These are phyloP conservation scores for Phytophthora syringae DNA, from an alignment of 352 stramenopile genomes.

Conservation along the genomic window DNA sequence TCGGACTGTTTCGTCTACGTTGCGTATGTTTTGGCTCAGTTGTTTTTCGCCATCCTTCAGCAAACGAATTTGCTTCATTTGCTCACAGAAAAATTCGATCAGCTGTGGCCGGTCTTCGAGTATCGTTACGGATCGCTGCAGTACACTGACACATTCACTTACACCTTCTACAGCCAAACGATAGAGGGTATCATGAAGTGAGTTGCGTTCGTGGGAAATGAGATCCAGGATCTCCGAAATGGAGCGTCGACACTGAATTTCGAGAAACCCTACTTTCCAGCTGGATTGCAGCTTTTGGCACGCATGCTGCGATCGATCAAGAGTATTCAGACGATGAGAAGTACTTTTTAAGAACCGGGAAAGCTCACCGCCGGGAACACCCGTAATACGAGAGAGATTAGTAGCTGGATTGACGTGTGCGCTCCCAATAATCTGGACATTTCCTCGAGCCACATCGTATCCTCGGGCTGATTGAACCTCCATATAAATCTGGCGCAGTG, in stretches of 20 bases:
- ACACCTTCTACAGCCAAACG: conserved; percentile 45
- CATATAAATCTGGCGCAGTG: conserved; percentile 52
- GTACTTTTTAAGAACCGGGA: conserved; percentile 52
- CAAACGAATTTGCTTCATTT: conserved; percentile 63
- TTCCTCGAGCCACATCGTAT: neutral
- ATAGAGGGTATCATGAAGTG: conserved; percentile 47
- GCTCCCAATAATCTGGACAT: neutral
- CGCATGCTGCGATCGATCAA: conserved; percentile 62
- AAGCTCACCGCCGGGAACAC: conserved; percentile 47
- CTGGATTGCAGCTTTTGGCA: conserved; percentile 73
- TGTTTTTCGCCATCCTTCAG: conserved; percentile 64
- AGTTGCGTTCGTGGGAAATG: conserved; percentile 55
- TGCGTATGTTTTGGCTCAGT: conserved; percentile 71
- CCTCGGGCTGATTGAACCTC: conserved; percentile 49
- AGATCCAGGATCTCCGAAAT: conserved; percentile 69
- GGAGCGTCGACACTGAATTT: conserved; percentile 71
- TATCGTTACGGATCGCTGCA: conserved; percentile 57
- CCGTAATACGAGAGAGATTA: conserved; percentile 39
- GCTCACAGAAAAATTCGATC: conserved; percentile 75
- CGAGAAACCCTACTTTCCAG: conserved; percentile 78
- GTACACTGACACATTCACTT: conserved; percentile 39
- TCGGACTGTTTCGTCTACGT: conserved; percentile 70
- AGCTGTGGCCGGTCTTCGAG: conserved; percentile 75
- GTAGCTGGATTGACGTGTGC: conserved; percentile 2
- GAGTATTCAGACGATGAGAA: conserved; percentile 36